Base-by-base conservation (phyloP, 106 monocot species). In the Acorus gramineus region DNA sequence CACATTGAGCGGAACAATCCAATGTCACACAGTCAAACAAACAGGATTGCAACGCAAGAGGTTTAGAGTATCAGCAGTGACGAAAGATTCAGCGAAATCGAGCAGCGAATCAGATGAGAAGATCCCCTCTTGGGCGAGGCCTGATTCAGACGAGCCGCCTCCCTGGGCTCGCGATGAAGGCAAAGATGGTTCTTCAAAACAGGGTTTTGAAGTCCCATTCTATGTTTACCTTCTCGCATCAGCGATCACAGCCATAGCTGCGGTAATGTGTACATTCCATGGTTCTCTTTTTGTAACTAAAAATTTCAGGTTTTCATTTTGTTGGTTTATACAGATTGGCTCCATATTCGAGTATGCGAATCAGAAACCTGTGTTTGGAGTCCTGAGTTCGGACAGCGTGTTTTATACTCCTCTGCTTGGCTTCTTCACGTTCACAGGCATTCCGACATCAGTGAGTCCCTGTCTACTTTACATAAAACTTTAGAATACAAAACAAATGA, bases 361-460 rank as follows among this genome's bases (percentile, higher is more conserved):
- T 61, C 74, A 95, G 71, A 86, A 73, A 8, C 94, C 94, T 28
- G 82, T 95, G 6, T 95, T 95, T 78, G 94, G 94, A 2, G 14
- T 95, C 46, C 3, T 95, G 52, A 70, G 67, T 47, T 73, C 90
- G 2, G 94, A 95, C 59, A 95, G 86, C 53, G 12, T 80, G 2
- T 87, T 95, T 43, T 95, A 95, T 65, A 80, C 86, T 13, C 94
- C 94, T 6, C 49, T 95, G 55, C 90, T 95, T 11, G 94, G 86
- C 6, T 95, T 95, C 73, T 95, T 95, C 64, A 76, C 71, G 46
- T 71, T 95, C 53, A 87, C 94, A 3, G 94, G 94, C 8, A 78
- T 95, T 62, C 94, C 94, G 4, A 76, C 84, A 8, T 90, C 94
- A 45, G 94, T 95, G 77, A 76, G 79, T 60, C 66, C 11, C 28